Conservation (phyloP, 169 alveolate genomes). For the Amoebophrya sp. region DNA sequence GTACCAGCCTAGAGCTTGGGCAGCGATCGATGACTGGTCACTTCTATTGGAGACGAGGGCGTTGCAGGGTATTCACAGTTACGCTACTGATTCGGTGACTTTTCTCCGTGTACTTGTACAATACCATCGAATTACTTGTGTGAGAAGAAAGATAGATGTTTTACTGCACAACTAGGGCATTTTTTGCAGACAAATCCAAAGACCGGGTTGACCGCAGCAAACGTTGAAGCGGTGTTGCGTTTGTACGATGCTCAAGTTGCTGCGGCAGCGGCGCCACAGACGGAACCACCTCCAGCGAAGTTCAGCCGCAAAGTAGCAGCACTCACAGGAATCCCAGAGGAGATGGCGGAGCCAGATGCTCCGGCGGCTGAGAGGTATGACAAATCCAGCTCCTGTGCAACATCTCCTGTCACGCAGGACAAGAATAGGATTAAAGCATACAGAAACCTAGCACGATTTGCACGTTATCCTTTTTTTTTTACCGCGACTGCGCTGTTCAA, state of each 20-base stretch:
- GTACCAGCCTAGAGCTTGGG: constrained; percentile 13
- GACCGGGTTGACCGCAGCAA: background rate
- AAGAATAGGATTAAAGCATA: too few species aligned
- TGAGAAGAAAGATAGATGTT: too few species aligned
- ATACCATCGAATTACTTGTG: too few species aligned
- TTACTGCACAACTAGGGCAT: background rate
- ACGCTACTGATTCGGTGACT: background rate
- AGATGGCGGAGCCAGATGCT: too few species aligned
- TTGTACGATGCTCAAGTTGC: background rate
- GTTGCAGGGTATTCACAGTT: background rate
- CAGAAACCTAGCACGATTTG: too few species aligned
- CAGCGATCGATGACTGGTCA: background rate
- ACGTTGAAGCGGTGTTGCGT: background rate
- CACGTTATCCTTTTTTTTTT: too few species aligned
- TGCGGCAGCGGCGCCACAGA: background rate
- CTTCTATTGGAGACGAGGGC: background rate
- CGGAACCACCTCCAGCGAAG: background rate
- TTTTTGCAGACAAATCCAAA: background rate
- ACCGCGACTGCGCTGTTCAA: too few species aligned
- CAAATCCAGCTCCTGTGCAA: too few species aligned
- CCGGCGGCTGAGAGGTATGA: too few species aligned
- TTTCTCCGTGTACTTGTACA: background rate
- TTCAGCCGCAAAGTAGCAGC: background rate
- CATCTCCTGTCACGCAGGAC: too few species aligned
- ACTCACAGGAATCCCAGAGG: too few species aligned